Base-by-base conservation (phyloP, 1,284 basidiomycete genomes). In the Apiotrichum laibachii region DNA sequence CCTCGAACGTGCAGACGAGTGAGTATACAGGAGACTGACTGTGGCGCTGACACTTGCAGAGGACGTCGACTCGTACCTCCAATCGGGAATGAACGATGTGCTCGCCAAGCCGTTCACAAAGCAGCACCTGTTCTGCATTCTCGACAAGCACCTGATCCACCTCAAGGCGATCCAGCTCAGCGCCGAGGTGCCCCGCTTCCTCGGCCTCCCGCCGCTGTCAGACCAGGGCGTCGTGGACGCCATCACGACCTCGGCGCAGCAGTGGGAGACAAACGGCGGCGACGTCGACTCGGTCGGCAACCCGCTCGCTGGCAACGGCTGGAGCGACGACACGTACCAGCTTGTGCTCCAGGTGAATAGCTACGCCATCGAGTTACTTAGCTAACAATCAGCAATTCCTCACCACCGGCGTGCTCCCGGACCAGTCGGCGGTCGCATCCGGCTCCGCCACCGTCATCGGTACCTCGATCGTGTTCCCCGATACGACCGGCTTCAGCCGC, bases 31-130 rank as follows among this genome's bases (percentile, higher is more conserved):
- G 4, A 31, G 11, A 26, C 26, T 42, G 56, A 13, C 1, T 34
- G 15, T 16, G 40, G 1, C 16, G 50, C 50, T 60, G 50, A 61
- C 59, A 21, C 18, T 44, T 66, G 43, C 72, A 83, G 71, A 74
- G 68, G 74, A 74, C 56, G 71, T 77, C 59, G 65, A 69, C 53
- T 70, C 70, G 33, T 74, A 73, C 60, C 56, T 71, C 31, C 66
- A 68, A 47, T 73, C 72, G 18, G 88, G 92, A 22, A 97, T 97
- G 94, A 97, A 95, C 76, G 94, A 97, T 77, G 89, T 96, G 59
- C 80, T 97, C n/a, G 89, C 93, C 10, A 98, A 98, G 77, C 94
- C 94, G 1, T 98, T 98, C 79, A 95, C 91, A 16, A 92, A 93
- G 75, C 87, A 94, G 71, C 89, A 89, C 11, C 79, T 98, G 55